A percentile compares a stretch with the other conserved stretches of the same genome.
phyloP scores from a whole-genome alignment of 2,329 filamentous ascomycete genomes.

The Chrysosphaeria jannelii region DNA sequence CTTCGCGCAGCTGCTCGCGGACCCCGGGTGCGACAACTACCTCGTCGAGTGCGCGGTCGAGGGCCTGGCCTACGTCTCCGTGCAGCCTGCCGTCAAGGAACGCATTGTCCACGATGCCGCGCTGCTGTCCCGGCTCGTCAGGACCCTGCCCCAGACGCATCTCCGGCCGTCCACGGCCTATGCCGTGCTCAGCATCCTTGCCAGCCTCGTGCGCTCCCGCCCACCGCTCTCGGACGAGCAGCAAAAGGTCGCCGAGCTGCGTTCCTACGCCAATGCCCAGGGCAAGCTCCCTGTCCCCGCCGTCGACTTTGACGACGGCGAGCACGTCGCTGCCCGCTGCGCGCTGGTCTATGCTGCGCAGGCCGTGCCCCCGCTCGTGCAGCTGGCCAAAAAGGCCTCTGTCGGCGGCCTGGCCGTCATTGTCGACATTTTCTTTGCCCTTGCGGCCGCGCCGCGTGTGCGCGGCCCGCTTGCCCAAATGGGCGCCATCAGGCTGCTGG shows the following conservation, averaged over 20 bases:
- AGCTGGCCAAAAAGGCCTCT: conserved; percentile 43
- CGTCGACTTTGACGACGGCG: conserved; percentile 47
- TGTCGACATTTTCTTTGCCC: conserved; percentile 43
- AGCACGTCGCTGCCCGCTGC: conserved; percentile 47
- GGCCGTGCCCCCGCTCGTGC: conserved; percentile 45
- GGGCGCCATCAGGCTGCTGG: conserved; percentile 64
- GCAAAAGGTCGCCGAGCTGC: conserved; percentile 71
- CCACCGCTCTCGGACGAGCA: conserved; percentile 64
- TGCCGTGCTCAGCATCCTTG: conserved; percentile 58
- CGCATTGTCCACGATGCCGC: conserved; percentile 34
- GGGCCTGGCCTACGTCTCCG: conserved; percentile 70
- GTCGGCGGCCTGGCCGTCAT: conserved; percentile 39
- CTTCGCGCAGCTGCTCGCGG: conserved; percentile 31
- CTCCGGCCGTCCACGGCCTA: conserved; percentile 47
- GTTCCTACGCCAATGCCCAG: conserved; percentile 71
- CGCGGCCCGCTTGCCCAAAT: conserved; percentile 68
- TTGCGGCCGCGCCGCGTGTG: conserved; percentile 43
- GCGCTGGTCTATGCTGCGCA: conserved; percentile 50
- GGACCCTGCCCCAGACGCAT: conserved; percentile 24
- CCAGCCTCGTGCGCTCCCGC: conserved; percentile 57
- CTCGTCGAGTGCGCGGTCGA: conserved; percentile 40
- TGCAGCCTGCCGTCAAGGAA: conserved; percentile 66
- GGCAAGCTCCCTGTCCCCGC: conserved; percentile 22
- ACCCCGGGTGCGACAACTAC: conserved; percentile 5
- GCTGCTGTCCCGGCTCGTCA: conserved; percentile 41